A percentile compares a stretch with the other conserved stretches of the same genome.
Conservation (phyloP, 139 green algal genomes). For the Edaphochlamys debaryana region DNA sequence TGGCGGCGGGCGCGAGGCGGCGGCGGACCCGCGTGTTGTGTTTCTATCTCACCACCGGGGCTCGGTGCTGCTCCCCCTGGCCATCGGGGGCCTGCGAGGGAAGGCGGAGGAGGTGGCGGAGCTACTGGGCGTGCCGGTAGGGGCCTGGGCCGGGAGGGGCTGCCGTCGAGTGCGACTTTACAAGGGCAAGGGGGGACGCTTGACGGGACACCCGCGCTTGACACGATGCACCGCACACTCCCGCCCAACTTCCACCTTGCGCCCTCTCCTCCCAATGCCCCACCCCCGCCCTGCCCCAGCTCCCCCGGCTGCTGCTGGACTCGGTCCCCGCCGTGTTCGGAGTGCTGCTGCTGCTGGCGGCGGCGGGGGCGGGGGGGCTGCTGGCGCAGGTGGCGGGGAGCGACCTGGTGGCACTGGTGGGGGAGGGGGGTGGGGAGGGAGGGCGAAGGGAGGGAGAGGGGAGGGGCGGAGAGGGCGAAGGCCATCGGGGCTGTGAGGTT, state of each 20-base stretch:
- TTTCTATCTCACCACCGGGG: not conserved
- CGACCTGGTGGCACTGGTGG: slow-evolving; percentile 13
- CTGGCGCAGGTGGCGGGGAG: not conserved
- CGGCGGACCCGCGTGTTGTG: not conserved
- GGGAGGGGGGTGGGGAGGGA: too few species aligned
- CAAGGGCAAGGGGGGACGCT: too few species aligned
- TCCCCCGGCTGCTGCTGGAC: not conserved
- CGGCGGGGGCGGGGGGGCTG: not conserved
- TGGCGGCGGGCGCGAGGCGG: too few species aligned
- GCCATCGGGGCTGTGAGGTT: too few species aligned
- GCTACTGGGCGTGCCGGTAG: slow-evolving; percentile 13
- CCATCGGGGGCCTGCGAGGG: not conserved
- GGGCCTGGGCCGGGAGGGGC: not conserved
- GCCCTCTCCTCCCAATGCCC: not conserved
- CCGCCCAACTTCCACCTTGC: not conserved
- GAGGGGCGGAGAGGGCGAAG: too few species aligned
- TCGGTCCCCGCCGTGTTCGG: slow-evolving; percentile 13
- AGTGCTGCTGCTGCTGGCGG: slow-evolving; percentile 10
- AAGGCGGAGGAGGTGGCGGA: not conserved
- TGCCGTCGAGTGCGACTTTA: too few species aligned
- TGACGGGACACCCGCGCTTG: too few species aligned
- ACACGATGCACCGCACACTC: not conserved
- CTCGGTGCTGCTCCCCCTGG: slow-evolving; percentile 28
- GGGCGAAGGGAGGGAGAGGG: too few species aligned
- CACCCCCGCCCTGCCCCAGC: not conserved